These are phyloP conservation scores for Gentiana straminea DNA, from an alignment of 257 asterid genomes.

Conservation along the genomic window DNA sequence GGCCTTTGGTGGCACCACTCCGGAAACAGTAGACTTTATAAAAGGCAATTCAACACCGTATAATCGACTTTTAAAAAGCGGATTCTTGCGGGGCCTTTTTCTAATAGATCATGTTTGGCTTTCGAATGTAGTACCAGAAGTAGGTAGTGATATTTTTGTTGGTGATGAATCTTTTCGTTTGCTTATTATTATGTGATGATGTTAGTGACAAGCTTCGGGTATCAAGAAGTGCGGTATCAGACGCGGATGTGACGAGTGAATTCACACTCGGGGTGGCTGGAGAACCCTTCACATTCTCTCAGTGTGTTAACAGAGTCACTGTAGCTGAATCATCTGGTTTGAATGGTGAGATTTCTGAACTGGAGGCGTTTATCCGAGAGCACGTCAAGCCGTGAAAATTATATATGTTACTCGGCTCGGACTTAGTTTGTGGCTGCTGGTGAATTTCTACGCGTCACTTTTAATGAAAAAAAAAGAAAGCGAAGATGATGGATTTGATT, in stretches of 20 bases:
- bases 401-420: too few species aligned
- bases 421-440: too few species aligned
- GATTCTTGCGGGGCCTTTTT: not conserved
- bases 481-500: too few species aligned
- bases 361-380: slow-evolving; percentile 71
- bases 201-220: slow-evolving; percentile 79
- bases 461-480: too few species aligned
- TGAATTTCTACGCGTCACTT: too few species aligned
- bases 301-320: slow-evolving; percentile 56
- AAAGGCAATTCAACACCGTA: too few species aligned
- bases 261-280: slow-evolving; percentile 59
- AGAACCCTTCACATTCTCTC: slow-evolving; percentile 66
- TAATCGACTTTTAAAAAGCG: too few species aligned
- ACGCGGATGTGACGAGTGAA: slow-evolving; percentile 63
- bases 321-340: slow-evolving; percentile 76
- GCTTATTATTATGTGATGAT: slow-evolving; percentile 3
- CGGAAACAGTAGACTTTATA: too few species aligned
- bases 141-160: not conserved
- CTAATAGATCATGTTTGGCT: not conserved
- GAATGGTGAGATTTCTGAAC: slow-evolving; percentile 44
- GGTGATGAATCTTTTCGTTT: not conserved
- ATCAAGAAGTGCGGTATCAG: slow-evolving; percentile 76
- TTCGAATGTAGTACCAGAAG: not conserved
- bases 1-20: too few species aligned
- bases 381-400: slow-evolving; percentile 33